Conservation (phyloP, 768 basidiomycete genomes). For the Mycena venus region DNA sequence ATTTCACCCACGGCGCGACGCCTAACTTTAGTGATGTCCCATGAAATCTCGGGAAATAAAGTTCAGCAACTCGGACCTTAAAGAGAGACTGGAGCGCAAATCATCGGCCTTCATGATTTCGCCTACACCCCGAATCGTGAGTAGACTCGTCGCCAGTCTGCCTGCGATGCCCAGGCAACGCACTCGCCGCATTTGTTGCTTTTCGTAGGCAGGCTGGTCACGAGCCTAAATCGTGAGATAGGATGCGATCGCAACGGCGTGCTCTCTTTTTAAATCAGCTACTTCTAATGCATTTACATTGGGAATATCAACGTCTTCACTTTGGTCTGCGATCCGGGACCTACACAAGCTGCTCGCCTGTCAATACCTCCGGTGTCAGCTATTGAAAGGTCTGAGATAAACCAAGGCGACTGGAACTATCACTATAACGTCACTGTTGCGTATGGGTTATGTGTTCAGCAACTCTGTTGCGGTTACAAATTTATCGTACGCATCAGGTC, state of each 20-base stretch:
- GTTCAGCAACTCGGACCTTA: background rate
- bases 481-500: background rate
- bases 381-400: background rate
- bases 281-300: background rate
- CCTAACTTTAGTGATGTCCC: background rate
- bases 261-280: background rate
- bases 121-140: background rate
- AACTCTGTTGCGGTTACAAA: background rate
- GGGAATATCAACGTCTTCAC: background rate
- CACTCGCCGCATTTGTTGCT: too few relatives aligned
- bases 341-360: background rate
- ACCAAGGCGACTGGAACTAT: background rate
- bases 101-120: constrained; percentile 3
- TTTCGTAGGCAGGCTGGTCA: too few relatives aligned
- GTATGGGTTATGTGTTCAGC: background rate
- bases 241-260: background rate
- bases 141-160: too few relatives aligned
- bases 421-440: too few relatives aligned
- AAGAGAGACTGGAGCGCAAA: background rate
- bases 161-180: too few relatives aligned
- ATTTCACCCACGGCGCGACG: background rate
- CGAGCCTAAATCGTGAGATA: background rate
- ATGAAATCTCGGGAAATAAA: background rate
- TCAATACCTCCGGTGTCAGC: background rate
- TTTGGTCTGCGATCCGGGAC: constrained; percentile 14